Evolutionary conservation across 352 stramenopile species (phyloP), one percentile per base, ranked within the genome.

Genomic region (Phytophthora cryptogea): DNA sequence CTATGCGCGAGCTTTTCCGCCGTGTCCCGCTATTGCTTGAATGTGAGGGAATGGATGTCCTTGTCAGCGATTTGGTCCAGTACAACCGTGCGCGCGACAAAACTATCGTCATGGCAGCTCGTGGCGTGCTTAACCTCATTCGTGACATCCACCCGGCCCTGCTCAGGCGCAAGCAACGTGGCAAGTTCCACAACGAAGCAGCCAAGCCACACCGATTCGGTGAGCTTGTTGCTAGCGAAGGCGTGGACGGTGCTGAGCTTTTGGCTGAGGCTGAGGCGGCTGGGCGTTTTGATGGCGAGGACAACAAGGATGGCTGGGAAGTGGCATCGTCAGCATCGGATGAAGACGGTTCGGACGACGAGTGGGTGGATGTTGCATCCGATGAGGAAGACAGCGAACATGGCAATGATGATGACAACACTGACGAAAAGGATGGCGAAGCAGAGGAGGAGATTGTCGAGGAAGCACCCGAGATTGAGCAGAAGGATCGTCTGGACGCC

Each of bases 11-110:
- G 52, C 93, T 99, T 60, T 98, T 98, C 64, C 76, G 81, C 16
- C 83, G 97, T 20, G 86, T 98, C 20, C 97, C 97, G 26, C 83
- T 98, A 16, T 76, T 99, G 26, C 86, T 99, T 27, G 86, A 96
- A 52, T 95, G 97, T 36, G 92, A 98, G 6, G 90, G 83, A 36
- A 93, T 96, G 74, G 88, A 97, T 51, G 89, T 88, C 39, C 66
- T 97, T 10, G 86, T 94, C 35, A 74, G 83, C 53, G 97, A 99
- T 66, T 81, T 99, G 60, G 87, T 98, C 16, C 95, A 97, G 70
- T 99, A 99, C 79, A 94, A 90, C 64, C 98, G 97, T 66, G 86
- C 96, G 54, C 80, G 88, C 8, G 97, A 99, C 85, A 97, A 99
- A 83, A 98, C 88, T 23, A 94, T 99, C 13, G 87, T 98, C 26